Evolutionary conservation across 2,329 filamentous ascomycete genomes (phyloP).

Genomic region (Fusarium oxysporum): DNA sequence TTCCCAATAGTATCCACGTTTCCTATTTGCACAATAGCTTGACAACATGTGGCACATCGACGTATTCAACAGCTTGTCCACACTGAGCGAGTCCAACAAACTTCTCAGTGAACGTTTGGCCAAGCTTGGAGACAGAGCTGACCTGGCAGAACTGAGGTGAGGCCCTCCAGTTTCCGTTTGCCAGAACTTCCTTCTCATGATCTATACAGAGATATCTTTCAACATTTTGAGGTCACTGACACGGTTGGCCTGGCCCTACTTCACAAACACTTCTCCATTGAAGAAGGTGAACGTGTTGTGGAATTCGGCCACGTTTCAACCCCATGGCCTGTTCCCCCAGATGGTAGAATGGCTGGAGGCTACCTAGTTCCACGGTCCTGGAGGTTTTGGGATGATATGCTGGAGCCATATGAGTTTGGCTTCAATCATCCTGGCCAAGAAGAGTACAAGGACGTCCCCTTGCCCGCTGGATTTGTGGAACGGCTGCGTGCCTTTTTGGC

Average conservation of each 20-base stretch:
- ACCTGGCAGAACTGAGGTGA: conserved; percentile 2
- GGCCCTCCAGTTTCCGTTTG: accelerated
- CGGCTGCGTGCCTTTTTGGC: neutral
- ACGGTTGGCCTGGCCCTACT: neutral
- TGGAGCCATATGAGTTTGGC: neutral
- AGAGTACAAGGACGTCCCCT: neutral
- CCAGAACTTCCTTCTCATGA: neutral
- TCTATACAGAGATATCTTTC: neutral
- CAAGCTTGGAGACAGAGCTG: neutral
- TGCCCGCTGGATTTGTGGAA: neutral
- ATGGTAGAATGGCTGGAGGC: neutral
- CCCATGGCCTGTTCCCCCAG: neutral
- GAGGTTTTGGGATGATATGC: neutral
- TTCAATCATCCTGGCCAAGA: conserved; percentile 1
- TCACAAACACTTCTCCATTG: conserved; percentile 3
- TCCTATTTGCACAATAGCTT: neutral
- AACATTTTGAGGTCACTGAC: neutral
- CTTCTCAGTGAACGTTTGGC: neutral
- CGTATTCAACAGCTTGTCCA: neutral
- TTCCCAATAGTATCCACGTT: accelerated
- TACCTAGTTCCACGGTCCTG: neutral
- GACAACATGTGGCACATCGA: neutral
- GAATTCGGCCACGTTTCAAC: conserved; percentile 2
- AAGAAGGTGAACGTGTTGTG: neutral
- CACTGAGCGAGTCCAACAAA: neutral